A percentile compares a stretch with the other conserved stretches of the same genome.
Conservation (phyloP, 176 grass and related monocot genomes). For the Rhynchospora tenuis region DNA sequence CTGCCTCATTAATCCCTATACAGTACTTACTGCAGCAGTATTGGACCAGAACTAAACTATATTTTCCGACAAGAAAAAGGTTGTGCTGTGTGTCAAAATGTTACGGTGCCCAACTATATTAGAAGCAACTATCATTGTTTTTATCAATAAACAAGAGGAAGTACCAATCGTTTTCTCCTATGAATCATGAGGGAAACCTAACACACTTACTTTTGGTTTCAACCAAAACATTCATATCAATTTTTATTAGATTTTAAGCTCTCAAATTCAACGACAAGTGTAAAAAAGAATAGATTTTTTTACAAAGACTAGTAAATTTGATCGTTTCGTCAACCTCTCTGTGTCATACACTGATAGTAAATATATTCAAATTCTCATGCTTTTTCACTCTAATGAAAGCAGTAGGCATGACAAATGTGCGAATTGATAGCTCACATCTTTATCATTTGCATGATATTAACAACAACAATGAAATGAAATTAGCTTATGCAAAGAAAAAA, state of each 20-base stretch:
- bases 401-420: background rate
- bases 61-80: background rate
- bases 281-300: background rate
- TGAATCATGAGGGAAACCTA: conserved; percentile 14
- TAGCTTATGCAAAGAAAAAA: background rate
- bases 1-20: background rate
- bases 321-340: background rate
- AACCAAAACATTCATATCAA: background rate
- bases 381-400: background rate
- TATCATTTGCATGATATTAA: background rate
- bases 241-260: background rate
- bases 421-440: background rate
- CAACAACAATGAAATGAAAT: background rate
- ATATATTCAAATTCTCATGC: background rate
- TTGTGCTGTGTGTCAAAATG: background rate
- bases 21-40: background rate
- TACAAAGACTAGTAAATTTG: background rate
- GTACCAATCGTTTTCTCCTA: background rate
- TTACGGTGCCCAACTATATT: background rate
- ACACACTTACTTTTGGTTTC: background rate
- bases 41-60: background rate
- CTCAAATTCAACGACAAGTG: background rate
- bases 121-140: background rate
- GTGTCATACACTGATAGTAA: background rate
- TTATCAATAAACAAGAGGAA: background rate